These are phyloP conservation scores for Botrytis aclada DNA, from an alignment of 2,329 filamentous ascomycete species.

Conservation along the genomic window DNA sequence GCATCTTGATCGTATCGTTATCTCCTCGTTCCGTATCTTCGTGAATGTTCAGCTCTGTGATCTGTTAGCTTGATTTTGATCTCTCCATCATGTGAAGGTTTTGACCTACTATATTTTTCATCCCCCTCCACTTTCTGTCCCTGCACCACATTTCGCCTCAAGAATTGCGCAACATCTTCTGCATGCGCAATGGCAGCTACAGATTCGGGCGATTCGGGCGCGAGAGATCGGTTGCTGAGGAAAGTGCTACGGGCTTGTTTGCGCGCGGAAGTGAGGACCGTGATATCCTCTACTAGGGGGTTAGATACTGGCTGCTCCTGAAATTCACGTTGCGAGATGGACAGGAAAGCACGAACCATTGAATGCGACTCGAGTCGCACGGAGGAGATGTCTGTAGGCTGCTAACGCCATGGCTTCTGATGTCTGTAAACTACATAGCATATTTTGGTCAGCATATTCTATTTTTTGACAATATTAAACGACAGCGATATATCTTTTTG, in stretches of 20 bases:
- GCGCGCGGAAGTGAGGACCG: conserved; percentile 67
- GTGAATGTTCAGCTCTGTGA: conserved; percentile 78
- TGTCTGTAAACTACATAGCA: background rate
- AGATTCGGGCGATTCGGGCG: conserved; percentile 56
- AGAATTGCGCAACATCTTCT: conserved; percentile 74
- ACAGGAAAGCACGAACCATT: conserved; percentile 53
- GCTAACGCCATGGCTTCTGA: conserved; percentile 58
- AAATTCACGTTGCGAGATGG: background rate
- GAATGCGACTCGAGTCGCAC: conserved; percentile 80
- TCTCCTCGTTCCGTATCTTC: conserved; percentile 87
- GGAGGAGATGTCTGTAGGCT: conserved; percentile 79
- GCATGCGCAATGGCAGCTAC: conserved; percentile 71
- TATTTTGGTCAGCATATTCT: background rate
- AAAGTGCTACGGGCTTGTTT: conserved; percentile 72
- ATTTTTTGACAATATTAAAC: background rate
- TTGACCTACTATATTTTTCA: conserved; percentile 58
- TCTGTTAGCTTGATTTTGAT: conserved; percentile 8
- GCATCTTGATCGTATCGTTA: conserved; percentile 81
- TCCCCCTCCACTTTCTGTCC: conserved; percentile 53
- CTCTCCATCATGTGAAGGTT: background rate
- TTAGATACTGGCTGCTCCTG: conserved; percentile 16
- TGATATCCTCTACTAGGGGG: conserved; percentile 61
- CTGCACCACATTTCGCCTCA: conserved; percentile 85
- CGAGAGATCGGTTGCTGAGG: conserved; percentile 59
- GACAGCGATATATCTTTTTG: background rate